Base-by-base conservation (phyloP, 176 grass and related monocot genomes). In the Miscanthus lutarioriparius region DNA sequence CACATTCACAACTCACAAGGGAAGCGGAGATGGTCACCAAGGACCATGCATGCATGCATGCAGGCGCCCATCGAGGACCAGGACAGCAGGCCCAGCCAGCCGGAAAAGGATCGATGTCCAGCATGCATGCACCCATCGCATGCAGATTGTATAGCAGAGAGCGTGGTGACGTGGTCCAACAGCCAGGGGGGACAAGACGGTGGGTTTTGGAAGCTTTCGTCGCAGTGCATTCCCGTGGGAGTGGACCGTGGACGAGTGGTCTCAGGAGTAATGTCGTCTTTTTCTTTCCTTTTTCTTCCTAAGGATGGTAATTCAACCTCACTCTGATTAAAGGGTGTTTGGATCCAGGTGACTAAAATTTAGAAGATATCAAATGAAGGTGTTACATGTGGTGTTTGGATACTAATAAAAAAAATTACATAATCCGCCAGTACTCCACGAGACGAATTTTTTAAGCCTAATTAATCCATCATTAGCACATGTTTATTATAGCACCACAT, bases 141-240 rank as follows among this genome's bases (percentile, higher is more conserved):
- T n/a, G 35, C 33, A 69, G 35, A 10, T 38, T 61, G 56, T 61
- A 4, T 2, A 26, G n/a, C 7, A 38, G 51, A 61, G 14, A 6
- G n/a, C n/a, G n/a, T n/a, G n/a, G n/a, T n/a, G n/a, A 14, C 70
- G 49, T 77, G 86, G 80, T 78, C 80, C 73, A 64, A 43, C 39
- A 33, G 66, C 51, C n/a, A 15, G 33, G 75, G 81, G 80, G 44
- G 51, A 78, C 80, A 77, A 4, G 73, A 53, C 67, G 58, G 87
- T 58, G 87, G 35, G 67, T 33, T 70, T 84, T 64, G 77, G 77
- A 85, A 71, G 82, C 82, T 85, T 63, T 64, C 70, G 62, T 19
- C 26, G 20, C 65, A 38, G 30, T n/a, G 4, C 7, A 9, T 61
- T 61, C 56, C 22, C 8, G 48, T 5, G 47, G 15, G 47, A 51